These are phyloP conservation scores for Venturia aucupariae DNA, from an alignment of 2,329 filamentous ascomycete species.

Conservation along the genomic window DNA sequence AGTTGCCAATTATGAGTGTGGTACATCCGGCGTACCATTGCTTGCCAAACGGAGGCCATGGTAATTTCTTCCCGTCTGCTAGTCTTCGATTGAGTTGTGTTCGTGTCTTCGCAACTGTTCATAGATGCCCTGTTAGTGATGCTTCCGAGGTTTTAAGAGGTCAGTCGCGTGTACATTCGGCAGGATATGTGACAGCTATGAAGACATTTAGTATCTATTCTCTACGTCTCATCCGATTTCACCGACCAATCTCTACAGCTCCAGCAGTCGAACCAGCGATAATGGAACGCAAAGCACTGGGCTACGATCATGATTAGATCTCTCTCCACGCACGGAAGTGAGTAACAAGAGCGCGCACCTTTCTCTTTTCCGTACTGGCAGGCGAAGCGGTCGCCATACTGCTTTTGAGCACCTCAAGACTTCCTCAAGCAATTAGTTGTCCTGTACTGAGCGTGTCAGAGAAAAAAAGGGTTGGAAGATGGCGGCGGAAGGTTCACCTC, in stretches of 20 bases:
- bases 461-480: neutral
- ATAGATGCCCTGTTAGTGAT: constrained; percentile 11
- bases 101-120: constrained; percentile 79
- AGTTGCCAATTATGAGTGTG: constrained; percentile 93
- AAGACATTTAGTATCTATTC: constrained; percentile 19
- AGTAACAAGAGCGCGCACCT: constrained; percentile 18
- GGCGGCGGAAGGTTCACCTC: neutral
- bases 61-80: constrained; percentile 73
- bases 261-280: constrained; percentile 89
- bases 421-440: neutral
- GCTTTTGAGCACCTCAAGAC: constrained; percentile 5
- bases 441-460: too few species aligned
- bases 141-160: constrained; percentile 6
- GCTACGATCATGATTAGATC: constrained; percentile 32
- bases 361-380: constrained; percentile 25
- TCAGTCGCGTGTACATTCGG: constrained; percentile 59
- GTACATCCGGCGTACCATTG: constrained; percentile 99
- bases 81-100: constrained; percentile 85
- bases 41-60: constrained; percentile 84
- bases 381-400: constrained; percentile 21
- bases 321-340: neutral
- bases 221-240: neutral
- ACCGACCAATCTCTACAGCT: constrained; percentile 80
- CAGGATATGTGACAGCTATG: constrained; percentile 80
- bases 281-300: constrained; percentile 79